A percentile compares a stretch with the other conserved stretches of the same genome.
These are phyloP conservation scores for Diaporthe citriasiana DNA, from an alignment of 2,329 filamentous ascomycete genomes.

Conservation along the genomic window DNA sequence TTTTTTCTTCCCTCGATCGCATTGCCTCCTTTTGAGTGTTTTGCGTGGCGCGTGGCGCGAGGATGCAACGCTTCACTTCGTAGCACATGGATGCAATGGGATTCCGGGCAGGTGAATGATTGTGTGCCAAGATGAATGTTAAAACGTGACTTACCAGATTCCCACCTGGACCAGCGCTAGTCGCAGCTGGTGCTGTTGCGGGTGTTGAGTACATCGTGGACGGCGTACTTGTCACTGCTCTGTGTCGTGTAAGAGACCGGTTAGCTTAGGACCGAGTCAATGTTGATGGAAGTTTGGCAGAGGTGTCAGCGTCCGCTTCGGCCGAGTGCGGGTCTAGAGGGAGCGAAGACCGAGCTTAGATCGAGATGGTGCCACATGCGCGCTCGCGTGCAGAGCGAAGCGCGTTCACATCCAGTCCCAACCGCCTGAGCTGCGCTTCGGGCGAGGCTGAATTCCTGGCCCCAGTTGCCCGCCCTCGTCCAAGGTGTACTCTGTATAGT, in stretches of 20 bases:
- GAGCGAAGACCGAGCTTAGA: slow-evolving; percentile 15
- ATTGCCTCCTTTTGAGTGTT: not conserved
- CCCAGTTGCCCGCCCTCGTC: not conserved
- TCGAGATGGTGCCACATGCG: not conserved
- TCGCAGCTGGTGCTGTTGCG: slow-evolving; percentile 57
- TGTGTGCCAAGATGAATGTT: not conserved
- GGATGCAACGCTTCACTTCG: slow-evolving; percentile 11
- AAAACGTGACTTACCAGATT: slow-evolving; percentile 55
- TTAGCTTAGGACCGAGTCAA: slow-evolving; percentile 10
- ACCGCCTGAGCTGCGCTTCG: not conserved
- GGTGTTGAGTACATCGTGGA: slow-evolving; percentile 42
- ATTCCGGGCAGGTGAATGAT: not conserved
- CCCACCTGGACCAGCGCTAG: slow-evolving; percentile 53
- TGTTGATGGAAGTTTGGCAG: not conserved
- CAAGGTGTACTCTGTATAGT: not conserved
- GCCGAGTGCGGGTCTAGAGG: slow-evolving; percentile 24
- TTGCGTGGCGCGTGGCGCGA: slow-evolving; percentile 25
- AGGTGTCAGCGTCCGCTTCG: not conserved
- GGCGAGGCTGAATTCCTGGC: not conserved
- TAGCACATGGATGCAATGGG: not conserved
- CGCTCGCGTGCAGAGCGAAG: not conserved
- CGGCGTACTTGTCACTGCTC: slow-evolving; percentile 46
- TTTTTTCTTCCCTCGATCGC: not conserved
- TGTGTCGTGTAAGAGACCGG: slow-evolving; percentile 34
- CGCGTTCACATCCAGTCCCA: not conserved